phyloP scores from a whole-genome alignment of 148 eudicot genomes.

The Dysphania ambrosioides region DNA sequence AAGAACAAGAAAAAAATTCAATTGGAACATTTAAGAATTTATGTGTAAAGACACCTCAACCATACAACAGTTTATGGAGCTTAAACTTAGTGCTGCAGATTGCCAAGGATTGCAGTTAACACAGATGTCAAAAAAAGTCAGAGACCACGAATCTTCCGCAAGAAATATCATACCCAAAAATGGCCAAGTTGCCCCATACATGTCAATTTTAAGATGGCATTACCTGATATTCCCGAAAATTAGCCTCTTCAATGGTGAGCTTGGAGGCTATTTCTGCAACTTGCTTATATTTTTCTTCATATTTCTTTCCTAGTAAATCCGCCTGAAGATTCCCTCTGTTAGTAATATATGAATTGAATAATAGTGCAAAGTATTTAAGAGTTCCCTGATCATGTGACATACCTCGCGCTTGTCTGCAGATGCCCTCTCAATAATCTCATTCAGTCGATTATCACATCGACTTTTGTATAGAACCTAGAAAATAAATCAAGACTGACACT shows the following conservation, averaged over 20 bases:
- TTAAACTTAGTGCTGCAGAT: neutral
- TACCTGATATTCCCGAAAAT: constrained; percentile 95
- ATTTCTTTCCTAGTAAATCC: constrained; percentile 77
- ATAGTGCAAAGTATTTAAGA: constrained; percentile 6
- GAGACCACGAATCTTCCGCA: neutral
- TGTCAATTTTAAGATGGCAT: neutral
- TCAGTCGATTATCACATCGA: constrained; percentile 92
- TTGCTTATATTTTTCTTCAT: constrained; percentile 95
- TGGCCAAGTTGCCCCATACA: neutral
- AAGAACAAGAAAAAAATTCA: no score
- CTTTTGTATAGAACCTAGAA: constrained; percentile 87
- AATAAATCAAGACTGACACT: constrained; percentile 13
- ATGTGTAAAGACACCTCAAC: neutral
- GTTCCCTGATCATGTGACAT: constrained; percentile 10
- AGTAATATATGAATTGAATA: neutral
- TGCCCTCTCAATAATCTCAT: constrained; percentile 98
- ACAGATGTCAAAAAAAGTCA: neutral
- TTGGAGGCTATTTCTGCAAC: constrained; percentile 89
- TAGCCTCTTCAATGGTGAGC: constrained; percentile 91
- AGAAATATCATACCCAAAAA: neutral
- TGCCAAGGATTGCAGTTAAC: neutral
- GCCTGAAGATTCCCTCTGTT: constrained; percentile 51
- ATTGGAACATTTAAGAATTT: neutral
- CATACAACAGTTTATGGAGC: neutral
- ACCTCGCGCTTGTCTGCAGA: constrained; percentile 94